Conservation (phyloP, 208 protist genomes). For the Porcisia deanei region DNA sequence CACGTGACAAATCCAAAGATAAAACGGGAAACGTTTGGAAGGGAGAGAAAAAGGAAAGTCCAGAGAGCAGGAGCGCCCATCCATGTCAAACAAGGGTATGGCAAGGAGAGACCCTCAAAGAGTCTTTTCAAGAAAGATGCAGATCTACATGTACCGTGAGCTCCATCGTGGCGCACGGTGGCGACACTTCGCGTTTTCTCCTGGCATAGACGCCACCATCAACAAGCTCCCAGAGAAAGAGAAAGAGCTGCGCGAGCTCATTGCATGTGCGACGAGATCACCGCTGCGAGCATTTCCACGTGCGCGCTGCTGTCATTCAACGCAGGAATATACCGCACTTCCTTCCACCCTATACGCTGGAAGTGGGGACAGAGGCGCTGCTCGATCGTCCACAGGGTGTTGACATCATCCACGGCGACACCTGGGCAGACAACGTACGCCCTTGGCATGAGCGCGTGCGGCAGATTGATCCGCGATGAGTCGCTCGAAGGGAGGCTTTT, state of each 20-base stretch:
- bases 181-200: not conserved
- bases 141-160: not conserved
- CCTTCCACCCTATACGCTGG: constrained; percentile 15
- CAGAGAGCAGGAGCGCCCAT: too few species aligned
- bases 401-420: constrained; percentile 32
- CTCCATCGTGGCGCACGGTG: not conserved
- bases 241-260: not conserved
- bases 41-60: too few species aligned
- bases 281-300: constrained; percentile 14
- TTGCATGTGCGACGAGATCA: constrained; percentile 10
- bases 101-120: too few species aligned
- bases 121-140: not conserved
- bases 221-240: not conserved
- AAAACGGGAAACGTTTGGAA: too few species aligned
- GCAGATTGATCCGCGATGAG: constrained; percentile 2
- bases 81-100: not conserved
- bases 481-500: not conserved
- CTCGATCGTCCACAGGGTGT: constrained; percentile 21
- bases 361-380: constrained; percentile 10
- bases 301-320: constrained; percentile 29
- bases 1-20: too few species aligned
- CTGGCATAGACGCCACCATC: not conserved
- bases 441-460: not conserved
- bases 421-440: constrained; percentile 38
- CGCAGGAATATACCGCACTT: constrained; percentile 35